These are phyloP conservation scores for Westerdykella aurantiaca DNA, from an alignment of 2,329 filamentous ascomycete species.

Conservation along the genomic window DNA sequence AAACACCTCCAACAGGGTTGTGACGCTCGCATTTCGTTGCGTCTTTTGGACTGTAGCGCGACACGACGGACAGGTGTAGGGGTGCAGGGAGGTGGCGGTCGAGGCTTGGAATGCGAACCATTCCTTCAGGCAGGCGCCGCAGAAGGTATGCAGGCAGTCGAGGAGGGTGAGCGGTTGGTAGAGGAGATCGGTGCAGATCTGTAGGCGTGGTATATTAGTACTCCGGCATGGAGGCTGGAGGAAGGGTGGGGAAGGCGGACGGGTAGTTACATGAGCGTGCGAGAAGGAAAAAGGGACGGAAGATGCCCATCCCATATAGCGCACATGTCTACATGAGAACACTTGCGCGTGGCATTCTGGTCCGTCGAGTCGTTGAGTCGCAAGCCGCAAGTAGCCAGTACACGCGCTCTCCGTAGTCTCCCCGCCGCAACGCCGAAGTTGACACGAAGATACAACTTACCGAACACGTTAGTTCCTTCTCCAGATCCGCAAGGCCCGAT, in stretches of 20 bases:
- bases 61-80: constrained; percentile 89
- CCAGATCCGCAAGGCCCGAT: constrained; percentile 59
- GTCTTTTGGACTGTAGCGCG: constrained; percentile 81
- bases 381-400: too few relatives aligned
- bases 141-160: constrained; percentile 93
- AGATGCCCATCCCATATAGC: not conserved
- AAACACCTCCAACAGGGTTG: constrained; percentile 84
- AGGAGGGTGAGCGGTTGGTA: constrained; percentile 87
- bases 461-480: constrained; percentile 92
- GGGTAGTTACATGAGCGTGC: constrained; percentile 16
- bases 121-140: constrained; percentile 88
- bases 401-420: not conserved
- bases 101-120: constrained; percentile 83
- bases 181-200: constrained; percentile 96
- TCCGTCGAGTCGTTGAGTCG: not conserved
- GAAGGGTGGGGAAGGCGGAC: not conserved
- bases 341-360: not conserved
- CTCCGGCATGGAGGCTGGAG: constrained; percentile 3
- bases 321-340: not conserved
- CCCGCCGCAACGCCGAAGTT: too few relatives aligned
- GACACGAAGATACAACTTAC: constrained; percentile 51
- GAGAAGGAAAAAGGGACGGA: constrained; percentile 1
- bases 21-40: constrained; percentile 83
- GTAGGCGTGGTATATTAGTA: not conserved
- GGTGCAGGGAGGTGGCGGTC: constrained; percentile 48